phyloP scores from a whole-genome alignment of 139 green algal species.

The Chlorella sorokiniana region DNA sequence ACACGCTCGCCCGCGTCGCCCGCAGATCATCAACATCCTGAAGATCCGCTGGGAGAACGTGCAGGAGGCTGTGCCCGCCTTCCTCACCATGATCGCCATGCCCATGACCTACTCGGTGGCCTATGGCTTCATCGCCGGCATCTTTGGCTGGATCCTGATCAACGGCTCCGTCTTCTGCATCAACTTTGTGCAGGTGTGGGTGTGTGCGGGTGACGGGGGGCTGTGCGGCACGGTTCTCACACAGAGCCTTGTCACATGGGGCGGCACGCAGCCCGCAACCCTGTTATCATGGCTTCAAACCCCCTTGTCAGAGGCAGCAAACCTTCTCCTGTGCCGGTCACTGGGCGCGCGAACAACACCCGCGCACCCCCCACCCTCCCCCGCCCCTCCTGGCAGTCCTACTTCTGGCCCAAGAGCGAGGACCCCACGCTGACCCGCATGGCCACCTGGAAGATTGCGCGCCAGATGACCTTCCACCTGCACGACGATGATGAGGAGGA shows the following conservation, averaged over 20 bases:
- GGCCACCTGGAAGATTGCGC: conserved; percentile 23
- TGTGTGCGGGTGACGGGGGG: too few relatives aligned
- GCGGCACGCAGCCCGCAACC: too few relatives aligned
- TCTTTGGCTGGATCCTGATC: conserved; percentile 28
- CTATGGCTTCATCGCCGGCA: conserved; percentile 25
- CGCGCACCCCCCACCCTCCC: not conserved
- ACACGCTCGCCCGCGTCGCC: not conserved
- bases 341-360: not conserved
- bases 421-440: conserved; percentile 5
- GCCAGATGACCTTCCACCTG: conserved; percentile 22
- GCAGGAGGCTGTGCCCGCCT: conserved; percentile 16
- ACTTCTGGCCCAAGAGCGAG: not conserved
- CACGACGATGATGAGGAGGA: not conserved
- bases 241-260: not conserved
- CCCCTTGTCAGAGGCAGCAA: not conserved
- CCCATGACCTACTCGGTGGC: conserved; percentile 33
- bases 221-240: not conserved
- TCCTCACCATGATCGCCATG: conserved; percentile 35
- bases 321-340: not conserved
- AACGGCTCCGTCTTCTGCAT: conserved; percentile 28
- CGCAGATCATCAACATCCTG: conserved; percentile 11
- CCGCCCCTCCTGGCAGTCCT: not conserved
- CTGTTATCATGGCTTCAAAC: not conserved
- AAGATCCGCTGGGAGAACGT: conserved; percentile 24
- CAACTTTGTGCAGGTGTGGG: conserved; percentile 20